Percentiles rank a stretch among this genome's conserved stretches.
Conservation (phyloP, 768 basidiomycete genomes). For the Antrodiella citrinella region DNA sequence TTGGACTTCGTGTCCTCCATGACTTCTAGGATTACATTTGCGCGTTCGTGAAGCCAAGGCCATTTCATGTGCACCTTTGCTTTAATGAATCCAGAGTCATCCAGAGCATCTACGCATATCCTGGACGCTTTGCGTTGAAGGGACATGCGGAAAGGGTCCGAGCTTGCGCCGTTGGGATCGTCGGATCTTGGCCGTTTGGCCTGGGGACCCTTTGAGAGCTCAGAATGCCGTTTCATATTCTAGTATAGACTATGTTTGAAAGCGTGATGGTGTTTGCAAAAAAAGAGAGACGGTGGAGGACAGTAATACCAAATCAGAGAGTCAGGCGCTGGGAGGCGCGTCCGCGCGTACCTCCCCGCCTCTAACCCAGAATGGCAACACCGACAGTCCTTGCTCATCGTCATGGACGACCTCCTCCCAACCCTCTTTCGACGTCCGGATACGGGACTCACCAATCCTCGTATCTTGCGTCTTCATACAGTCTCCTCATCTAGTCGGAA, state of each 20-base stretch:
- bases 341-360: too few species aligned
- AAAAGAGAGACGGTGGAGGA: too few species aligned
- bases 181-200: neutral
- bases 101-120: slow-evolving; percentile 22
- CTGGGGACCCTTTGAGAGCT: neutral
- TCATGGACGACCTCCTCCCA: slow-evolving; percentile 24
- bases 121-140: slow-evolving; percentile 14
- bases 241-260: too few species aligned
- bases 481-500: slow-evolving; percentile 78
- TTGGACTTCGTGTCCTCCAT: slow-evolving; percentile 8
- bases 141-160: neutral
- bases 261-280: too few species aligned
- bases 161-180: neutral
- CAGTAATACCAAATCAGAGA: too few species aligned
- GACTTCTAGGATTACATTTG: slow-evolving; percentile 18
- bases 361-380: too few species aligned
- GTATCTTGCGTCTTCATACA: slow-evolving; percentile 43
- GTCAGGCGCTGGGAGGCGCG: too few species aligned
- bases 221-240: neutral
- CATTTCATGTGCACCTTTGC: slow-evolving; percentile 40
- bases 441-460: slow-evolving; percentile 44
- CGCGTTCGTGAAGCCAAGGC: slow-evolving; percentile 16
- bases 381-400: neutral
- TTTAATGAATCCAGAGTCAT: slow-evolving; percentile 32
- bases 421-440: slow-evolving; percentile 32